Base-by-base conservation (phyloP, 2,329 filamentous ascomycete species). In the Ophiosphaerella herpotricha region DNA sequence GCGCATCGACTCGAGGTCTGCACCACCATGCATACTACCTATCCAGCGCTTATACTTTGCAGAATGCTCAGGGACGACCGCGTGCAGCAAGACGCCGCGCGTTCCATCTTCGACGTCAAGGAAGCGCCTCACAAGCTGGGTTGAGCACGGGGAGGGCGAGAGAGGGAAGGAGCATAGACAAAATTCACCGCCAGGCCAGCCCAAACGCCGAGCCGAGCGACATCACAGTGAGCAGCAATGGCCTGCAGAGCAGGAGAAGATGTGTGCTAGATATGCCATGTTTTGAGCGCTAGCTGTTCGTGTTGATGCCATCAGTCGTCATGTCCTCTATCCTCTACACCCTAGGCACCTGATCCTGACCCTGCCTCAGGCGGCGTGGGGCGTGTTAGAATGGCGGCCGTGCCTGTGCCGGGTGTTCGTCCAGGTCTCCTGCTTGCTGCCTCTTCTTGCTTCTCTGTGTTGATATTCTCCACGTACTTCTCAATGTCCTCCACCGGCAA, bases 401-500 rank as follows among this genome's bases (percentile, higher is more conserved):
- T 86, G 39, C 86, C 86, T 42, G 82, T 85, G 50, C 86, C 87
- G n/a, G 86, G 83, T 54, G 85, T 83, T 64, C 62, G 73, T 39
- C 77, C 77, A 14, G 72, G 74, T 38, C 96, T 95, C 87, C 96
- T 96, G 84, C 91, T 96, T 35, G 90, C 91, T 21, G 93, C 93
- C 80, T 99, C 94, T 76, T 97, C 94, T 74, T 96, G 92, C 84
- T 99, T 99, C 84, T 99, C 95, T 68, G 92, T 89, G 81, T 99
- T 96, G 75, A 99, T 99, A 77, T 86, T 94, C 86, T 97, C 97
- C 71, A 99, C 95, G 71, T 96, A 97, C 64, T 85, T 85, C 81
- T 99, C 94, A 69, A 99, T 99, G 69, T 96, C 90, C 75, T 97
- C 93, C 29, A 93, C 88, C 2, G 91, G 90, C 63, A 99, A 83